phyloP scores from a whole-genome alignment of 495 filamentous ascomycete species.

The Annulohypoxylon nitens region DNA sequence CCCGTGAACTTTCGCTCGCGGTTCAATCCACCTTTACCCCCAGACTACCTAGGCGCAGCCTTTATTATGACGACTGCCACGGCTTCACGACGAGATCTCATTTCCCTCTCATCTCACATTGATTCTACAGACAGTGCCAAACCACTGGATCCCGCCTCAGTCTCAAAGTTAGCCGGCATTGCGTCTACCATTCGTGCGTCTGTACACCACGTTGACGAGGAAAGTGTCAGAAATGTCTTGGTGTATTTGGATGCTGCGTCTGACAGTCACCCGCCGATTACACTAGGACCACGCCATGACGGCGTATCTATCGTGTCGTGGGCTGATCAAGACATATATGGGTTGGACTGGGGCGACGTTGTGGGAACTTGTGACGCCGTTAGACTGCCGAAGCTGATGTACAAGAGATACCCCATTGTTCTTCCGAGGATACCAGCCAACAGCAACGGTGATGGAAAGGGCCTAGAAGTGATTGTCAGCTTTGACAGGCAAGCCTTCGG shows the following conservation, averaged over 20 bases:
- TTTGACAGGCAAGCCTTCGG: conserved; percentile 33
- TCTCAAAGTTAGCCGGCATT: conserved; percentile 28
- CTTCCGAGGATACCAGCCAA: conserved; percentile 44
- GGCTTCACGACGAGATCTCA: conserved; percentile 21
- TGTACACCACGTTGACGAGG: conserved; percentile 31
- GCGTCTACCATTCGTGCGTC: conserved; percentile 38
- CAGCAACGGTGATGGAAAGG: conserved; percentile 19
- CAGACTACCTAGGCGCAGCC: conserved; percentile 47
- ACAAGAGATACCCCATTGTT: conserved; percentile 49
- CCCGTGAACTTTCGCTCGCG: conserved; percentile 49
- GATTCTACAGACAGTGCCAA: neutral
- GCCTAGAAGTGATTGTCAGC: conserved; percentile 49
- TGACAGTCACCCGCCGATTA: conserved; percentile 28
- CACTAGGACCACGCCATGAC: conserved; percentile 65
- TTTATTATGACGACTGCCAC: conserved; percentile 49
- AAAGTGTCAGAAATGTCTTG: conserved; percentile 33
- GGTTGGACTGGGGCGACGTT: conserved; percentile 45
- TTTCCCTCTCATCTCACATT: conserved; percentile 18
- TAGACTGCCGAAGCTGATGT: conserved; percentile 42
- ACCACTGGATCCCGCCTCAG: conserved; percentile 5
- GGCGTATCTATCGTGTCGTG: conserved; percentile 74
- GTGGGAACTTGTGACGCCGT: conserved; percentile 49
- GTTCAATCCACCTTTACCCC: conserved; percentile 33
- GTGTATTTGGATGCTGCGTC: conserved; percentile 26
- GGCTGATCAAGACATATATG: conserved; percentile 47